phyloP scores from a whole-genome alignment of 2,329 filamentous ascomycete genomes.

The Colletotrichum plurivorum region DNA sequence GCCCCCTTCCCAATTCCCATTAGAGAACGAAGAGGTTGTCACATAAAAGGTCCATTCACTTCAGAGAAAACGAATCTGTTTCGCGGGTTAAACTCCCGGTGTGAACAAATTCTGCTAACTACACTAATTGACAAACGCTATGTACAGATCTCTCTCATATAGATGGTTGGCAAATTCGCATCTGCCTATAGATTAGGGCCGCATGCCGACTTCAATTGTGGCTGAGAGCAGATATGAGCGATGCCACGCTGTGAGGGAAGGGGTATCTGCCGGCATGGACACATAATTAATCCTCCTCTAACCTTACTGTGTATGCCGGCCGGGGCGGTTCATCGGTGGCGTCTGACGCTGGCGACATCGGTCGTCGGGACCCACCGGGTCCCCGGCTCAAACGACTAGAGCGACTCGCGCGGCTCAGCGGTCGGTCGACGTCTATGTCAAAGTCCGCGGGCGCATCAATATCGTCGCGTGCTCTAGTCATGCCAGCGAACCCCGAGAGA shows the following conservation, averaged over 20 bases:
- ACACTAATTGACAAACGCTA: too few relatives aligned
- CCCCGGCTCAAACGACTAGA: constrained; percentile 31
- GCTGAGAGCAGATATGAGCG: too few relatives aligned
- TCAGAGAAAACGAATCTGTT: too few relatives aligned
- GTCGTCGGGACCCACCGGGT: neutral
- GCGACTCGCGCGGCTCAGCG: constrained; percentile 27
- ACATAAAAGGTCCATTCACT: too few relatives aligned
- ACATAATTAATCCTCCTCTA: constrained; percentile 27
- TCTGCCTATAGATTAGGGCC: too few relatives aligned
- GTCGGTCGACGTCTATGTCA: constrained; percentile 18
- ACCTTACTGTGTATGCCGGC: constrained; percentile 18
- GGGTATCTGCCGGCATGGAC: neutral
- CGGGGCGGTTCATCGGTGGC: constrained; percentile 4
- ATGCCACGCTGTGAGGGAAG: neutral
- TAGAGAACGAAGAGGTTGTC: too few relatives aligned
- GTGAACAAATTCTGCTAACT: too few relatives aligned
- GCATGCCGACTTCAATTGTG: too few relatives aligned
- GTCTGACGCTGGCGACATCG: constrained; percentile 10
- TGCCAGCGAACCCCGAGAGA: constrained; percentile 40
- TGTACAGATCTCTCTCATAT: too few relatives aligned
- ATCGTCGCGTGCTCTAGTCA: constrained; percentile 32
- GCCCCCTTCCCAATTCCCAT: too few relatives aligned
- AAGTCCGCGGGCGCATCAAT: constrained; percentile 11
- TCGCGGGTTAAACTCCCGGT: too few relatives aligned
- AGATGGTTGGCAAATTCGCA: too few relatives aligned